phyloP scores from a whole-genome alignment of 305 asterid genomes.

The Coffea humblotiana region DNA sequence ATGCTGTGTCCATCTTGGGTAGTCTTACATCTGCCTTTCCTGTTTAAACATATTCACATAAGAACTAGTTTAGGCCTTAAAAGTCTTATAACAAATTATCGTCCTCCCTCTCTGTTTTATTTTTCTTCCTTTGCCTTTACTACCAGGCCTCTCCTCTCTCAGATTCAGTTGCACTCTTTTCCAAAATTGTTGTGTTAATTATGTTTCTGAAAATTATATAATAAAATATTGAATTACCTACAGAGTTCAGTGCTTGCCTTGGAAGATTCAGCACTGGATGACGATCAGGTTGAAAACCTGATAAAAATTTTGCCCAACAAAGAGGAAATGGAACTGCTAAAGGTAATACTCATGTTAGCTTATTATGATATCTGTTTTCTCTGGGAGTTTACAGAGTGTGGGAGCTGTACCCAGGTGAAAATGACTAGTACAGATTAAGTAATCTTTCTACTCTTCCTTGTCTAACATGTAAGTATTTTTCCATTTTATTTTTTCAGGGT shows the following conservation, averaged over 20 bases:
- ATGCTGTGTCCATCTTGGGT: background rate
- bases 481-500: slow-evolving; percentile 54
- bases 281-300: slow-evolving; percentile 88
- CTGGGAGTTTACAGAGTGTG: slow-evolving; percentile 11
- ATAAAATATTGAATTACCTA: slow-evolving; percentile 25
- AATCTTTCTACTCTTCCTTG: slow-evolving; percentile 7
- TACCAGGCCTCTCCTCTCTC: background rate
- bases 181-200: background rate
- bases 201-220: slow-evolving; percentile 3
- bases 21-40: background rate
- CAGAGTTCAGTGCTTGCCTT: slow-evolving; percentile 81
- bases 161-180: slow-evolving; percentile 1
- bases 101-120: background rate
- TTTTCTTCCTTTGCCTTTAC: background rate
- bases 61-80: background rate
- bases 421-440: background rate
- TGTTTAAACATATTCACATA: background rate
- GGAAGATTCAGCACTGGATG: slow-evolving; percentile 84
- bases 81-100: background rate
- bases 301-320: slow-evolving; percentile 91
- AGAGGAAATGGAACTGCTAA: slow-evolving; percentile 84
- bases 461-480: slow-evolving; percentile 12
- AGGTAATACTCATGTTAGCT: slow-evolving; percentile 43
- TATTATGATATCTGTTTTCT: slow-evolving; percentile 8
- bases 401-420: background rate